Base-by-base conservation (phyloP, 164 flowering plant species). In the Berberis vulgaris region DNA sequence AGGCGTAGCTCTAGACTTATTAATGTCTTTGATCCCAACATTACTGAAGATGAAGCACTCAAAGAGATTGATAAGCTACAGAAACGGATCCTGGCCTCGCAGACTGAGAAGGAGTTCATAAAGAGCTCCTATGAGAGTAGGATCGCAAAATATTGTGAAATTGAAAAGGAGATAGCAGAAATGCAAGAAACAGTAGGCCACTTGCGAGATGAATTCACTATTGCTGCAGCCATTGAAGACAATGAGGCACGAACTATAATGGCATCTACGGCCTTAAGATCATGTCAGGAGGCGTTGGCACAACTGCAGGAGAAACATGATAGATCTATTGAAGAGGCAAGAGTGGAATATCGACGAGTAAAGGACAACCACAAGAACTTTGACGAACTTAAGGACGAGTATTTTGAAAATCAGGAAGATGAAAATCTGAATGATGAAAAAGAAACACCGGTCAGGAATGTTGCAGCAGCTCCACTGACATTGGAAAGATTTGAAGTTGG, bases 101-200 rank as follows among this genome's bases (percentile, higher is more conserved):
- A 87, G 61, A 92, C 96, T 0, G 96, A 87, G 65, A 87, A 81
- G 81, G 98, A 92, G 75, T 87, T 87, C 49, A 66, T 86, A 13
- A 86, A 79, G 71, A 81, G 86, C 71, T 67, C 83, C 4, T 86
- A 80, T 12, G 89, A 87, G 59, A 72, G 44, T 39, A 82, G 78
- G 54, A 59, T 74, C 10, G 78, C 81, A 6, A 89, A 77, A 74
- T 83, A 74, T 61, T 79, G 84, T 82, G 89, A 83, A 5, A 80
- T 92, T 26, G 98, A 92, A 54, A 70, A 74, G 45, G 73, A 65
- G 77, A 74, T 89, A n/a, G 72, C 65, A 11, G 91, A 83, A 44
- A 75, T 76, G 80, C 95, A 91, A 62, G 77, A 57, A 1, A 73
- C 62, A 42, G 83, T 87, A 46, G 71, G 77, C 66, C 52, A 66